phyloP scores from a whole-genome alignment of 176 grass and related monocot genomes.

The Leersia perrieri region DNA sequence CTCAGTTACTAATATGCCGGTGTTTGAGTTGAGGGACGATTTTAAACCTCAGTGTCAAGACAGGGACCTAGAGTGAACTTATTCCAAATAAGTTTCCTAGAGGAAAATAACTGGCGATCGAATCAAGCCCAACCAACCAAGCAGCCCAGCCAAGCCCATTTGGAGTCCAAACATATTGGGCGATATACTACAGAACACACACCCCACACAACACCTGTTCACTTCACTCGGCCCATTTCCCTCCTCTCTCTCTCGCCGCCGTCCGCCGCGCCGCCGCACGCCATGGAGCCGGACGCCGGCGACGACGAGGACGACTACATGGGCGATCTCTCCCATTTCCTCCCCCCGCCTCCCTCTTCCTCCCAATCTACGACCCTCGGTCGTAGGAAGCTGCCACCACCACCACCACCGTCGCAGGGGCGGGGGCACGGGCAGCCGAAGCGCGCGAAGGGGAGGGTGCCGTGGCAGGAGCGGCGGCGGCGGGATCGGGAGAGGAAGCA shows the following conservation, averaged over 20 bases:
- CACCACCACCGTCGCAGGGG: conserved; percentile 5
- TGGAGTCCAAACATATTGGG: neutral
- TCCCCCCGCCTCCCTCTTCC: conserved; percentile 33
- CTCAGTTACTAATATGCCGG: too few relatives aligned
- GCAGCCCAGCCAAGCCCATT: neutral
- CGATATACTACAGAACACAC: too few relatives aligned
- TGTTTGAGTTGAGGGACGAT: too few relatives aligned
- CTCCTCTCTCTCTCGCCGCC: conserved; percentile 3
- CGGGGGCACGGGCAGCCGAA: conserved; percentile 17
- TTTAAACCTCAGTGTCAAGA: too few relatives aligned
- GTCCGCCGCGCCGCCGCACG: neutral
- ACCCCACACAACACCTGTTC: too few relatives aligned
- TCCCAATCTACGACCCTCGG: conserved; percentile 16
- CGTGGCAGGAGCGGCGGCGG: conserved; percentile 62
- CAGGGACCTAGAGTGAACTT: too few relatives aligned
- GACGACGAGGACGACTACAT: conserved; percentile 94
- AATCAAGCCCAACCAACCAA: too few relatives aligned
- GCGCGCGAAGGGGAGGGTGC: conserved; percentile 50
- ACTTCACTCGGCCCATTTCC: neutral
- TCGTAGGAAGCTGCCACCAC: conserved; percentile 29
- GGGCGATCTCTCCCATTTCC: conserved; percentile 79
- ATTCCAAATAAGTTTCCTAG: too few relatives aligned
- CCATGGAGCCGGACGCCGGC: conserved; percentile 30
- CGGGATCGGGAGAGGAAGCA: conserved; percentile 57
- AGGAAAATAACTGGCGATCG: too few relatives aligned